Base-by-base conservation (phyloP, 768 basidiomycete genomes). In the Lactarius akahatsu region DNA sequence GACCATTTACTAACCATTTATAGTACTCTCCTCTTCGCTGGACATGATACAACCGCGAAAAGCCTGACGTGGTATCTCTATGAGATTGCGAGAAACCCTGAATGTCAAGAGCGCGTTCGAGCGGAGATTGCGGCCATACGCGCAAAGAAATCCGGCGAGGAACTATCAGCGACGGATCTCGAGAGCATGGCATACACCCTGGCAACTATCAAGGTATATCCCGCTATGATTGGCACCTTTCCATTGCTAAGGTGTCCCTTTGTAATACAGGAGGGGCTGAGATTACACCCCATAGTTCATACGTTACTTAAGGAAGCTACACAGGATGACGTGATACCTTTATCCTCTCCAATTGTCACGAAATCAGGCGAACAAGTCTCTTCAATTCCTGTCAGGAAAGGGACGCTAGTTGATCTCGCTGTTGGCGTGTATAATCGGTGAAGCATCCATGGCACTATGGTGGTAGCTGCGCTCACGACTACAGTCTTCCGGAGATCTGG, bases 311-410 rank as follows among this genome's bases (percentile, higher is more conserved):
- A 70, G 8, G 56, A 63, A 54, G 67, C 73, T 1, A 34, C 38
- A 5, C 67, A 59, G 15, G 72, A 73, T 55, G 70, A 71, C 28
- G 66, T 71, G 2, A 61, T 72, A 15, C 72, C 71, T 7, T 67
- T 73, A 15, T 59, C 69, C 0, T 59, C 55, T n/a, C 64, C 64
- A 6, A 57, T 61, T 20, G 56, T 41, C 8, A 34, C 52, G 15
- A 61, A 65, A 32, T 61, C 40, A 1, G 59, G 64, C 9, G 16
- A 61, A 40, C 11, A 55, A 23, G 40, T 65, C 34, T 23, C 64
- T 15, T 47, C 50, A 1, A 65, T 65, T 41, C 64, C 50, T 1
- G 18, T 65, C 9, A 45, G 10, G 59, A 56, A 61, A 54, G 64
- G 64, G 30, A 59, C 58, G 20, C 36, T 32, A 13, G 28, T 56